phyloP scores from a whole-genome alignment of 352 stramenopile species.

The Hyaloperonospora brassicae region DNA sequence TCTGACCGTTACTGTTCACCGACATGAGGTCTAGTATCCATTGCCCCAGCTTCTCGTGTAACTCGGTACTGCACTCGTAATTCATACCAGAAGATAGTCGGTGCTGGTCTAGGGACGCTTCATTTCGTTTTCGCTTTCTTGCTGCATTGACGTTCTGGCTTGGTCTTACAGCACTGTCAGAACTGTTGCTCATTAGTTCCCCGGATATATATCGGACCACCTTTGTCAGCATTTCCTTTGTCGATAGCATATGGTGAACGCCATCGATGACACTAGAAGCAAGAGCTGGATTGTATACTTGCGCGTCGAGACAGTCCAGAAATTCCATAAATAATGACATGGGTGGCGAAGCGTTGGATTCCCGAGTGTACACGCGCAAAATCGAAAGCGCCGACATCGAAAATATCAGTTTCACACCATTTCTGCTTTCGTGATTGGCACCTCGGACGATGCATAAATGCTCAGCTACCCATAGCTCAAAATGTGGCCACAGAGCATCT shows the following conservation, averaged over 20 bases:
- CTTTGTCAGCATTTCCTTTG: slow-evolving; percentile 21
- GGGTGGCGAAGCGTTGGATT: slow-evolving; percentile 15
- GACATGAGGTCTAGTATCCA: slow-evolving; percentile 41
- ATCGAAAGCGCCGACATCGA: slow-evolving; percentile 25
- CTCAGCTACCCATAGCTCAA: slow-evolving; percentile 22
- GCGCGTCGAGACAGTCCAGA: slow-evolving; percentile 19
- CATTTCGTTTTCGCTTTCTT: slow-evolving; percentile 25
- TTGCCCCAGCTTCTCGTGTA: slow-evolving; percentile 29
- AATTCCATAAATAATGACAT: slow-evolving; percentile 24
- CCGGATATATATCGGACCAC: slow-evolving; percentile 23
- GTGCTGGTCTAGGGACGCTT: slow-evolving; percentile 5
- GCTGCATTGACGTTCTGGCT: slow-evolving; percentile 8
- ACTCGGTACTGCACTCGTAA: slow-evolving; percentile 9
- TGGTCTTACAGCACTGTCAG: slow-evolving; percentile 1
- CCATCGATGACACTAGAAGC: slow-evolving; percentile 17
- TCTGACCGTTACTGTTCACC: slow-evolving; percentile 24
- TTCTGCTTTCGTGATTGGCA: slow-evolving; percentile 9
- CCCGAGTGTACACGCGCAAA: slow-evolving; percentile 19
- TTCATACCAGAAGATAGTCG: not conserved
- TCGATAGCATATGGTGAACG: slow-evolving; percentile 21
- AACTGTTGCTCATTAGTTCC: slow-evolving; percentile 8
- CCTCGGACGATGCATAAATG: slow-evolving; percentile 16
- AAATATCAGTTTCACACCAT: slow-evolving; percentile 10
- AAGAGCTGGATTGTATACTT: slow-evolving; percentile 10
- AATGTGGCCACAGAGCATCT: slow-evolving; percentile 33